Evolutionary conservation across 495 filamentous ascomycete species (phyloP).

Genomic region (Annulohypoxylon bovei): DNA sequence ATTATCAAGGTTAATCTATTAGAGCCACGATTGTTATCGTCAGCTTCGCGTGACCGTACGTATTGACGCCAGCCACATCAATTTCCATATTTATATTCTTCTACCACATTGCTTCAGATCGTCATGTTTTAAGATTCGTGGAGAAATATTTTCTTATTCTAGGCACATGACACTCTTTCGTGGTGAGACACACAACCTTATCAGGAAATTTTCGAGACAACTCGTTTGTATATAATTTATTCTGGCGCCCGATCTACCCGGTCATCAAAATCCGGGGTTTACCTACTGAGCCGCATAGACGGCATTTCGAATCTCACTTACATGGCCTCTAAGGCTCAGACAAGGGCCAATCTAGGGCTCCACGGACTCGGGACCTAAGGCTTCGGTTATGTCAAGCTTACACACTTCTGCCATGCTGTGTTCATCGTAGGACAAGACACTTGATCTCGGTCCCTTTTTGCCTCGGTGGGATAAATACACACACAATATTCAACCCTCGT

Average conservation of each 20-base stretch:
- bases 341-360: not conserved
- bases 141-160: not conserved
- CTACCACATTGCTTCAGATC: not conserved
- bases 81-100: not conserved
- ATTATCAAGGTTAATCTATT: not conserved
- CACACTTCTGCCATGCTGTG: not conserved
- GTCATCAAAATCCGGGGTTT: not conserved
- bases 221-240: not conserved
- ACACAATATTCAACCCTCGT: not conserved
- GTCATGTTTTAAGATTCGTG: not conserved
- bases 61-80: constrained; percentile 6
- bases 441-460: not conserved
- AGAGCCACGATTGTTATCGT: not conserved
- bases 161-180: not conserved
- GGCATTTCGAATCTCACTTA: not conserved
- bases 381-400: not conserved
- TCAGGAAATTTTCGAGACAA: not conserved
- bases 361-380: constrained; percentile 14
- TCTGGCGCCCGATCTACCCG: not conserved
- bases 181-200: not conserved
- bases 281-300: not conserved
- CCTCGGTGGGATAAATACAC: constrained; percentile 5
- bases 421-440: not conserved
- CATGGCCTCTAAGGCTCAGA: not conserved
- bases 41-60: not conserved